These are phyloP conservation scores for Fusarium verticillioides DNA, from an alignment of 2,329 filamentous ascomycete species.

Conservation along the genomic window DNA sequence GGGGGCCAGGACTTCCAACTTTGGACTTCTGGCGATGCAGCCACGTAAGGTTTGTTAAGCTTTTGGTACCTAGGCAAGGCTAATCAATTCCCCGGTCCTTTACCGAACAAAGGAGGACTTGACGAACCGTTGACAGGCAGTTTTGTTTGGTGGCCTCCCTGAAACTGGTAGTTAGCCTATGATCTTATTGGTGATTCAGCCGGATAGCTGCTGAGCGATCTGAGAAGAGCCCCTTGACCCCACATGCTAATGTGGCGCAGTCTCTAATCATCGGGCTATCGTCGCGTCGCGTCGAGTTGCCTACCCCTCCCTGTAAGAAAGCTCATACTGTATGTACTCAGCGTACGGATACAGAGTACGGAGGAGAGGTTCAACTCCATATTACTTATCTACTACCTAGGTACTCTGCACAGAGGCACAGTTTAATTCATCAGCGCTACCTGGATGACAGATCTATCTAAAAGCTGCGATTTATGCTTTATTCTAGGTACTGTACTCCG, in stretches of 20 bases:
- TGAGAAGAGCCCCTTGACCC: slow-evolving; percentile 25
- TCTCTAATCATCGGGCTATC: neutral
- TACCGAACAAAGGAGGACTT: slow-evolving; percentile 30
- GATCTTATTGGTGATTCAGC: slow-evolving; percentile 33
- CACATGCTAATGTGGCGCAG: slow-evolving; percentile 38
- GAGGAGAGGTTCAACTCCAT: neutral
- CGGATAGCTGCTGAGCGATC: slow-evolving; percentile 13
- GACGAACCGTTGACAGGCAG: slow-evolving; percentile 19
- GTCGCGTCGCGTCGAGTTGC: slow-evolving; percentile 4
- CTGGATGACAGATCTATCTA: neutral
- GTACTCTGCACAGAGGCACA: neutral
- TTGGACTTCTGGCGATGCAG: slow-evolving; percentile 41
- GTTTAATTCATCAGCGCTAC: neutral
- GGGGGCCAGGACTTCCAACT: slow-evolving; percentile 12
- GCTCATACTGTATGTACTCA: neutral
- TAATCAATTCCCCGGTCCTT: slow-evolving; percentile 35
- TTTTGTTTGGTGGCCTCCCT: slow-evolving; percentile 31
- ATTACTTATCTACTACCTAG: neutral
- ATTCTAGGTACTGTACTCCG: neutral
- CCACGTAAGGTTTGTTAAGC: slow-evolving; percentile 38
- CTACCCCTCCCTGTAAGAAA: slow-evolving; percentile 12
- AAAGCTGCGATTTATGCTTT: neutral
- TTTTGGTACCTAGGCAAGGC: neutral
- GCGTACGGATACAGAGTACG: neutral
- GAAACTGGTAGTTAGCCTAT: slow-evolving; percentile 3